Conservation (phyloP, 306 rosid species). For the Herpetospermum pedunculosum region DNA sequence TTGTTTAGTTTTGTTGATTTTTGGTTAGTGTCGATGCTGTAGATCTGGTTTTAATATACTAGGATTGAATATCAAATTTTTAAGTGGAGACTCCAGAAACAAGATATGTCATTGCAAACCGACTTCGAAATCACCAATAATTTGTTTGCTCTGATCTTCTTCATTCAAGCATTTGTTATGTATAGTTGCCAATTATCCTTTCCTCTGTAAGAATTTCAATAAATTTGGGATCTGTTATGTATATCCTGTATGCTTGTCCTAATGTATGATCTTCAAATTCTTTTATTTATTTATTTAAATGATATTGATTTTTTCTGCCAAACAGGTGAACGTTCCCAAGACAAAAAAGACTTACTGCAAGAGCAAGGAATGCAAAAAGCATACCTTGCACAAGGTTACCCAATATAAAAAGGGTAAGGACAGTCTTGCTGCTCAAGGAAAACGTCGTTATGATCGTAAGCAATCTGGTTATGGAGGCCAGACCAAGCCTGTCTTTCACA, state of each 20-base stretch:
- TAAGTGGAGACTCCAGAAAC: neutral
- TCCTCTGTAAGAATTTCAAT: neutral
- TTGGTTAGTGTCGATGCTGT: neutral
- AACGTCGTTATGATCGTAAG: conserved; percentile 42
- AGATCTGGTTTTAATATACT: neutral
- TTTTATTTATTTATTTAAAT: neutral
- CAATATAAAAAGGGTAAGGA: conserved; percentile 40
- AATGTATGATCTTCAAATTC: neutral
- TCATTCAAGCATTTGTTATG: neutral
- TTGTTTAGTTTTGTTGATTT: neutral
- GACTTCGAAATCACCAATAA: neutral
- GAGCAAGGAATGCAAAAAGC: conserved; percentile 42
- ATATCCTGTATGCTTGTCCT: neutral
- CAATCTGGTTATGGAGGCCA: conserved; percentile 43
- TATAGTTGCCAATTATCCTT: neutral
- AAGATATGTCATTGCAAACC: neutral
- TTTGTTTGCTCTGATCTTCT: neutral
- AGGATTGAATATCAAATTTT: neutral
- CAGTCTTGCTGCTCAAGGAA: conserved; percentile 37
- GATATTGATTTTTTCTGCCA: neutral
- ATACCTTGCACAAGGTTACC: conserved; percentile 41
- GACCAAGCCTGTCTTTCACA: conserved; percentile 35
- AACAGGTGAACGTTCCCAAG: conserved; percentile 37
- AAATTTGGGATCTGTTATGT: neutral
- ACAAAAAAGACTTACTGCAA: conserved; percentile 36